Evolutionary conservation across 2,329 filamentous ascomycete genomes (phyloP), one percentile per base, ranked within the genome.

Genomic region (Malbranchea zuffiana): DNA sequence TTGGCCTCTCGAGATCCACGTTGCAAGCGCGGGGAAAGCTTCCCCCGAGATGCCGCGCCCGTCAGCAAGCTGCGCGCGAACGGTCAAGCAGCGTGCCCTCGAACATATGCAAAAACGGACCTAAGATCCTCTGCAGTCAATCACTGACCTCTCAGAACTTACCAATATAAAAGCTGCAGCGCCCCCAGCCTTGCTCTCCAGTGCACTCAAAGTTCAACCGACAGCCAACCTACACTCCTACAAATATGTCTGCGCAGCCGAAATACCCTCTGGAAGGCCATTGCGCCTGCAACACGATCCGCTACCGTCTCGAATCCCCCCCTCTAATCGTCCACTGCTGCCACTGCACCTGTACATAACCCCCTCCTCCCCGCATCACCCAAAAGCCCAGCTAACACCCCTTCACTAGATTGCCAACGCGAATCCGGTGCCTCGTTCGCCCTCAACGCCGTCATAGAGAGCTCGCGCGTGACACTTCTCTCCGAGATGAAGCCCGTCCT

Each of bases 301-400:
- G 49, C 12, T 57, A 57, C 45, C 43, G 40, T 11, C 33, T 58
- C 37, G 30, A 40, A 17, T 44, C 41, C 11, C 11, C 46, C 1
- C 51, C 54, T n/a, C 50, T 69, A 27, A 43, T 62, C 35, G 56
- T 63, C 21, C 60, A 69, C 47, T 63, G 60, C 56, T 69, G 66
- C 51, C 61, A 67, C 50, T 69, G 66, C 53, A 62, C 60, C 11
- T 42, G 42, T 44, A 38, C 23, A 20, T 6, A 8, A 15, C 3
- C 15, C 16, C 7, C 5, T 19, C 25, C 5, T n/a, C 12, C 6
- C 15, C 20, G 10, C 15, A 4, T 16, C 11, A 10, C 17, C 3
- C 15, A 15, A 18, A 32, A 17, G 5, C 8, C 12, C n/a, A 19
- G 5, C n/a, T 11, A 11, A 17, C 23, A 12, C 19, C 10, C 5